These are phyloP conservation scores for Penicillium sp. DNA, from an alignment of 2,329 filamentous ascomycete species.

Conservation along the genomic window DNA sequence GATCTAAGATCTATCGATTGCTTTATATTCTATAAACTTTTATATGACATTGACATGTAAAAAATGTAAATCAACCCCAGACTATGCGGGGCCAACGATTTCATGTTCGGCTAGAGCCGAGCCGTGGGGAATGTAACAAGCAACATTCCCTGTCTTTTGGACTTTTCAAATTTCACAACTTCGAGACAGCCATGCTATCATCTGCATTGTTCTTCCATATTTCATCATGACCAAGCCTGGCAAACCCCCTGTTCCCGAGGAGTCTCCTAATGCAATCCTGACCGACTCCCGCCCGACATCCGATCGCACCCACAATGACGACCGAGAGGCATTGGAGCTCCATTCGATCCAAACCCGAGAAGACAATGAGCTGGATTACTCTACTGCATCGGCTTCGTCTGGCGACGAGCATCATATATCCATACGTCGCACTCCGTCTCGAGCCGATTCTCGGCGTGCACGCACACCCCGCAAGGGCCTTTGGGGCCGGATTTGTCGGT, in stretches of 20 bases:
- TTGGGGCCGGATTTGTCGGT: conserved; percentile 68
- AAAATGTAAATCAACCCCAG: neutral
- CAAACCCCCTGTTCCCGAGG: neutral
- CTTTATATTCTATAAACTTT: neutral
- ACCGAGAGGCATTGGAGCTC: conserved; percentile 30
- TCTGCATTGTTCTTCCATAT: too few species aligned
- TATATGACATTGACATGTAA: too few species aligned
- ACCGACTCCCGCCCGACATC: conserved; percentile 10
- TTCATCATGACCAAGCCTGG: conserved; percentile 9
- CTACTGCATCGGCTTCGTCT: conserved; percentile 33
- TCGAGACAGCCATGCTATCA: neutral
- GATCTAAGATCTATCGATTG: neutral
- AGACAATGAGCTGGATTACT: conserved; percentile 24
- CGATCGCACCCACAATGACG: conserved; percentile 1
- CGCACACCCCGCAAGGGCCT: conserved; percentile 46
- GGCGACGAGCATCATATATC: conserved; percentile 31
- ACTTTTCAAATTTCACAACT: neutral
- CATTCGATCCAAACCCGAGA: conserved; percentile 31
- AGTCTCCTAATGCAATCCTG: conserved; percentile 7
- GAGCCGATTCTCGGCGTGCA: conserved; percentile 11
- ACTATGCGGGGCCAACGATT: neutral
- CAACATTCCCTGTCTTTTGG: neutral
- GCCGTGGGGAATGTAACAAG: conserved; percentile 8
- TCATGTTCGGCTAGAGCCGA: conserved; percentile 15
- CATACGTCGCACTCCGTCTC: conserved; percentile 25